Percentiles rank a stretch among this genome's conserved stretches.
These are phyloP conservation scores for Fomitopsis schrenkii DNA, from an alignment of 1,284 basidiomycete genomes.

Conservation along the genomic window DNA sequence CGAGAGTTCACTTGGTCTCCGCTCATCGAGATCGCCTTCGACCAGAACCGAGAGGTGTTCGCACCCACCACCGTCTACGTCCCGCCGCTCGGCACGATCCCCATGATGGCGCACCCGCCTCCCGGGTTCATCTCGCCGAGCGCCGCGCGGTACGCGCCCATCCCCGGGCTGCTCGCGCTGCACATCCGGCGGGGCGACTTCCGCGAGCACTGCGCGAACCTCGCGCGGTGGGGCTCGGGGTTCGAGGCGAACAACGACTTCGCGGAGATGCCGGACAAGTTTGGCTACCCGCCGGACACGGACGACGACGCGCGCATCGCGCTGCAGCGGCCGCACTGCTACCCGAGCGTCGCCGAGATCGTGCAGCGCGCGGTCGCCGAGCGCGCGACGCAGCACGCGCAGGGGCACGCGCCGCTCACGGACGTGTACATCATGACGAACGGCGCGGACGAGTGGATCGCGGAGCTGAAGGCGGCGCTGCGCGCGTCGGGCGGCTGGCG, in stretches of 20 bases:
- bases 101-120: conserved; percentile 21
- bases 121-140: conserved; percentile 28
- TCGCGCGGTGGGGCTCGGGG: conserved; percentile 37
- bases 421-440: conserved; percentile 36
- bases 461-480: conserved; percentile 24
- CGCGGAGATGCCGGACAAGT: conserved; percentile 38
- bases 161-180: conserved; percentile 46
- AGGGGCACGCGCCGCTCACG: conserved; percentile 15
- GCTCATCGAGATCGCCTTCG: conserved; percentile 48
- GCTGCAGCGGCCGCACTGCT: conserved; percentile 35
- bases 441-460: conserved; percentile 28
- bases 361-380: conserved; percentile 32
- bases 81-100: conserved; percentile 14
- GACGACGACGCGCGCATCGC: conserved; percentile 24
- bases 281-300: conserved; percentile 32
- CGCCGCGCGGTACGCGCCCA: conserved; percentile 18
- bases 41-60: conserved; percentile 46
- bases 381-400: conserved; percentile 14
- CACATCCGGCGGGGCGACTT: conserved; percentile 65
- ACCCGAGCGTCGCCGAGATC: conserved; percentile 37
- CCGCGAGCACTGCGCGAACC: conserved; percentile 42
- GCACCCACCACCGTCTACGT: conserved; percentile 25
- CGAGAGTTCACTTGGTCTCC: conserved; percentile 55
- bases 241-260: conserved; percentile 41
- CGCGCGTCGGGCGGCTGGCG: conserved; percentile 16